A percentile compares a stretch with the other conserved stretches of the same genome.
Conservation (phyloP, 2,329 filamentous ascomycete species). For the Verruconis gallopava region DNA sequence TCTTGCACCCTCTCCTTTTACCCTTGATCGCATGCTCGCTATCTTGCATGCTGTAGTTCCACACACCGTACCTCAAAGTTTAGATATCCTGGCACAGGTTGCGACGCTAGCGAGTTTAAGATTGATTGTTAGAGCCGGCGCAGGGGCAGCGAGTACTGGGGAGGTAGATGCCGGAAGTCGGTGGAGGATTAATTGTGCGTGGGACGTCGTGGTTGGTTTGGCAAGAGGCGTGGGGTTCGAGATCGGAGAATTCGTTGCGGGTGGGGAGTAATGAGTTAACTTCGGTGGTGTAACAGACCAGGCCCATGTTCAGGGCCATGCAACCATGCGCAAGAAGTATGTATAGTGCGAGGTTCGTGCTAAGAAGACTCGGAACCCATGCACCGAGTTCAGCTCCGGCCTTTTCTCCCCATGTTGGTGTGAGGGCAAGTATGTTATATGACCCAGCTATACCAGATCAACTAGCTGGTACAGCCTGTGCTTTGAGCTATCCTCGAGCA, state of each 20-base stretch:
- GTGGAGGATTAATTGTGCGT: constrained; percentile 68
- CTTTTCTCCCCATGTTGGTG: too few relatives aligned
- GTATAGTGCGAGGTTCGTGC: too few relatives aligned
- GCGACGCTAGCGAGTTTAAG: constrained; percentile 61
- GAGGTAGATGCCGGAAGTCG: constrained; percentile 55
- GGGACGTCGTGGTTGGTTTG: constrained; percentile 60
- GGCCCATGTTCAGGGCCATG: too few relatives aligned
- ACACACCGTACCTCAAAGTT: constrained; percentile 28
- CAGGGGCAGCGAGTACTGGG: constrained; percentile 46
- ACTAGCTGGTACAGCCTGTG: too few relatives aligned
- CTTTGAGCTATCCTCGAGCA: too few relatives aligned
- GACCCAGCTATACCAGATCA: too few relatives aligned
- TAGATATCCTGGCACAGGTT: constrained; percentile 42
- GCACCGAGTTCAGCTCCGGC: too few relatives aligned
- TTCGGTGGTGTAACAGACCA: too few relatives aligned
- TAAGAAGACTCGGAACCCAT: too few relatives aligned
- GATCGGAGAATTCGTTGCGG: constrained; percentile 59
- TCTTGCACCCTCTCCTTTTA: constrained; percentile 63
- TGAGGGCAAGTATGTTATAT: too few relatives aligned
- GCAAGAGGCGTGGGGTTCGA: constrained; percentile 66
- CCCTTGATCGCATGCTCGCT: constrained; percentile 64
- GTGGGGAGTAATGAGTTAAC: constrained; percentile 6
- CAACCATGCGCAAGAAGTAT: too few relatives aligned
- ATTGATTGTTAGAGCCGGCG: constrained; percentile 49
- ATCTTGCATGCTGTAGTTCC: constrained; percentile 57